Base-by-base conservation (phyloP, 345 rosid species). In the Anacardium occidentale region DNA sequence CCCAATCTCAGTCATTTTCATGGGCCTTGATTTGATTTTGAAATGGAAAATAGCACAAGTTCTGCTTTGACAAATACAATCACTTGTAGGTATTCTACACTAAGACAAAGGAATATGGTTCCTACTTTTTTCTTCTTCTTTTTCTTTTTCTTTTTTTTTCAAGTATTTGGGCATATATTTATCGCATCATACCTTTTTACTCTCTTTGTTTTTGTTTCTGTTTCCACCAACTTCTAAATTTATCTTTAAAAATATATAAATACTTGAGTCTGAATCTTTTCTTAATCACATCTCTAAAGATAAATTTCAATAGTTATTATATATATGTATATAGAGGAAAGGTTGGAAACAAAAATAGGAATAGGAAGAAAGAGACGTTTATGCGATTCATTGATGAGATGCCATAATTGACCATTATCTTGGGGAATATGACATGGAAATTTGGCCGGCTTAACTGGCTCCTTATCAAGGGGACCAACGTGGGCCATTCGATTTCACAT, bases 71-170 rank as follows among this genome's bases (percentile, higher is more conserved):
- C 48, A 63, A 47, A 20, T 50, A 56, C 74, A 62, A 21, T 54
- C 69, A 62, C 73, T 62, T 68, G 58, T 37, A 54, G 70, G 71
- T 17, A 64, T 56, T 76, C 8, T 29, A 53, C 51, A 25, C 6
- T 26, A 29, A 55, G 76, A 77, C 66, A 72, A 37, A 37, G 69
- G 75, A 68, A 71, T 18, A 81, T 68, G 76, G 84, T 71, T 72
- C 81, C 66, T 32, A 40, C 7, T 7, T 57, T 5, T 25, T 59
- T 26, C 10, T 0, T 11, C n/a, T n/a, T n/a, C n/a, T n/a, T n/a
- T n/a, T n/a, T 40, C 40, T n/a, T 11, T 18, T 25, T 40, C n/a
- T n/a, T n/a, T n/a, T n/a, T n/a, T n/a, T n/a, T n/a, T n/a, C n/a
- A 65, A 52, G 57, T 68, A 58, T 73, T 65, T 53, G 57, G 64